Evolutionary conservation across 805 yeast genomes (phyloP).

Genomic region (Kodamaea kaohsiungensis): DNA sequence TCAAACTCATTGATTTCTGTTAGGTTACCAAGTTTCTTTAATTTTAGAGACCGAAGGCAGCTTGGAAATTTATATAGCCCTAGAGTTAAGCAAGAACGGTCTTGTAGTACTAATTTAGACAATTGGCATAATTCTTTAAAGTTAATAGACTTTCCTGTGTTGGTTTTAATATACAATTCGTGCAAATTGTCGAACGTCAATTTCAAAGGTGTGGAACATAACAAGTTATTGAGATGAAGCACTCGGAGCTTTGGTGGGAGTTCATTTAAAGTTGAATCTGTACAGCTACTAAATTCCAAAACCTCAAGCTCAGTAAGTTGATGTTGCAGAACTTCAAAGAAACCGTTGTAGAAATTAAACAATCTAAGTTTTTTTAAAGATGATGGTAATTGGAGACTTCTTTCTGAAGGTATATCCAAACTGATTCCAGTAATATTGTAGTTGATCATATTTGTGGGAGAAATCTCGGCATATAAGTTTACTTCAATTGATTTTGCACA

Average conservation of each 20-base stretch:
- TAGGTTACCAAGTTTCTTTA: neutral
- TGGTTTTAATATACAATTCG: neutral
- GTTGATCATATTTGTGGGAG: too few relatives aligned
- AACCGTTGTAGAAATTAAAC: neutral
- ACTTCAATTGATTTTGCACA: neutral
- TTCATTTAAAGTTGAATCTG: too few relatives aligned
- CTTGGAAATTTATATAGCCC: neutral
- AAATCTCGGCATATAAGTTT: too few relatives aligned
- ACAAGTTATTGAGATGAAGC: neutral
- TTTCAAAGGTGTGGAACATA: neutral
- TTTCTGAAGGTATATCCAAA: neutral
- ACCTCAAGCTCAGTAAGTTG: neutral
- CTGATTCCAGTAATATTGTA: neutral
- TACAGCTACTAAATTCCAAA: too few relatives aligned
- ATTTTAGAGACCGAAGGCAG: neutral
- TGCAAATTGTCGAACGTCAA: neutral
- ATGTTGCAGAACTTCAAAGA: neutral
- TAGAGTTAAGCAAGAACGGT: neutral
- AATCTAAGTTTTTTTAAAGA: neutral
- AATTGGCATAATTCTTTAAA: neutral
- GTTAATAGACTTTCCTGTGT: neutral
- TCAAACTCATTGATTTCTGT: neutral
- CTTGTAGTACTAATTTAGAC: neutral
- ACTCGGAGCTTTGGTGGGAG: neutral
- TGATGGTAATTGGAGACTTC: neutral